Evolutionary conservation across 805 yeast genomes (phyloP), one percentile per base, ranked within the genome.

Genomic region (Saturnispora silvae): DNA sequence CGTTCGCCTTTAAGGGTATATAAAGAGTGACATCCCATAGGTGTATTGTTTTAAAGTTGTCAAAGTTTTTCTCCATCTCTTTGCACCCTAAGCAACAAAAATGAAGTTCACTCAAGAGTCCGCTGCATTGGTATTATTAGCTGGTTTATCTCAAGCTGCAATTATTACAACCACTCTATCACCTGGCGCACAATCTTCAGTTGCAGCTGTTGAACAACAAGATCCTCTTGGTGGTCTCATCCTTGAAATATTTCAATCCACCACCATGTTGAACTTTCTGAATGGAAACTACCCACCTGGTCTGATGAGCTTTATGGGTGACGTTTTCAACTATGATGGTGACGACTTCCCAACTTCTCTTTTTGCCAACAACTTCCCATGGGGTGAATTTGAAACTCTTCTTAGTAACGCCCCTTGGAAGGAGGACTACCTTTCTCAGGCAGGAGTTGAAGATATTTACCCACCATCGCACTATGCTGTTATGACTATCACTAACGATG

Each of bases 391-490:
- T 39, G 20, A 50, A n/a, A 53, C 60, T 2, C 57, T 48, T 30
- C 44, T 55, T 14, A 40, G 53, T 5, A 52, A 47, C 4, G 57
- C 61, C 36, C 63, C 63, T 1, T 59, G 64, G 64, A 53, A 59
- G 33, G 23, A 51, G 3, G 43, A 52, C 2, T 40, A 58, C 28
- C 35, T 60, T 7, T 15, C 37, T 2, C 52, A 43, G 2, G 59
- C 47, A 3, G 49, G 49, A 3, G 42, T 37, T 5, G 40, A 63
- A 3, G 45, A 51, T 4, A 42, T 57, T 15, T 53, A 49, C 30
- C 40, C 47, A 8, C 61, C 65, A 1, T 38, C 41, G 7, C 57
- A 59, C 26, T 51, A 57, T 37, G 39, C 50, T 2, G 50, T 48
- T 15, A 24, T 50, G 14, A 44, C 38, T 2, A 24, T 40, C 4